Conservation (phyloP, 805 yeast species). For the Candida manassasensis region DNA sequence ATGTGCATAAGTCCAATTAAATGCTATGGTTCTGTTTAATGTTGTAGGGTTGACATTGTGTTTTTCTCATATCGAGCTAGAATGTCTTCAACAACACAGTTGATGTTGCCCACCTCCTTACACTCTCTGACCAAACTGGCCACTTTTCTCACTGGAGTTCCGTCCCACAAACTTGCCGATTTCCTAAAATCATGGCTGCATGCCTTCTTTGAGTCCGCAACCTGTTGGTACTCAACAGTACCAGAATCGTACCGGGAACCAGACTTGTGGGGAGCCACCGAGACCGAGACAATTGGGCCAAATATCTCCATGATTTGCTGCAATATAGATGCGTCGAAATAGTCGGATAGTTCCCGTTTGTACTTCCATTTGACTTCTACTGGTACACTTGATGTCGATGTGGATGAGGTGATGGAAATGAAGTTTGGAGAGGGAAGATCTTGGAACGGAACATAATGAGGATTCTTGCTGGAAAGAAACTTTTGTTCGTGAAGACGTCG, state of each 20-base stretch:
- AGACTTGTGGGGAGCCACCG: slow-evolving; percentile 6
- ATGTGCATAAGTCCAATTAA: too few species aligned
- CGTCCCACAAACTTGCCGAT: slow-evolving; percentile 45
- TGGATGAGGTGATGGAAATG: background rate
- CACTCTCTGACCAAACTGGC: slow-evolving; percentile 45
- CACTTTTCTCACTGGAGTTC: slow-evolving; percentile 36
- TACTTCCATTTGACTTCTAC: slow-evolving; percentile 45
- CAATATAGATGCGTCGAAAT: slow-evolving; percentile 29
- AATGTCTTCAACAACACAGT: slow-evolving; percentile 1
- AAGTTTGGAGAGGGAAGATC: slow-evolving; percentile 12
- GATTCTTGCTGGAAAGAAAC: slow-evolving; percentile 1
- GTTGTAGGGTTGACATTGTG: too few species aligned
- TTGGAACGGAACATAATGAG: slow-evolving; percentile 15
- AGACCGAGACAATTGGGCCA: slow-evolving; percentile 29
- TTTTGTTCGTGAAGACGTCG: slow-evolving; percentile 21
- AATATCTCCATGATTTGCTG: slow-evolving; percentile 40
- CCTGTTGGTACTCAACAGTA: slow-evolving; percentile 23
- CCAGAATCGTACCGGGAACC: slow-evolving; percentile 35
- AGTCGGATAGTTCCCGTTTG: slow-evolving; percentile 28
- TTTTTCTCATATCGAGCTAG: slow-evolving; percentile 1
- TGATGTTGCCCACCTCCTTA: slow-evolving; percentile 4
- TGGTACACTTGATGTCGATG: slow-evolving; percentile 1
- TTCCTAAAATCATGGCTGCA: slow-evolving; percentile 36
- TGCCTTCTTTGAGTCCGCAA: slow-evolving; percentile 30
- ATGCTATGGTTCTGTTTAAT: too few species aligned